These are phyloP conservation scores for Diplocarpon rosae DNA, from an alignment of 2,329 filamentous ascomycete species.

Conservation along the genomic window DNA sequence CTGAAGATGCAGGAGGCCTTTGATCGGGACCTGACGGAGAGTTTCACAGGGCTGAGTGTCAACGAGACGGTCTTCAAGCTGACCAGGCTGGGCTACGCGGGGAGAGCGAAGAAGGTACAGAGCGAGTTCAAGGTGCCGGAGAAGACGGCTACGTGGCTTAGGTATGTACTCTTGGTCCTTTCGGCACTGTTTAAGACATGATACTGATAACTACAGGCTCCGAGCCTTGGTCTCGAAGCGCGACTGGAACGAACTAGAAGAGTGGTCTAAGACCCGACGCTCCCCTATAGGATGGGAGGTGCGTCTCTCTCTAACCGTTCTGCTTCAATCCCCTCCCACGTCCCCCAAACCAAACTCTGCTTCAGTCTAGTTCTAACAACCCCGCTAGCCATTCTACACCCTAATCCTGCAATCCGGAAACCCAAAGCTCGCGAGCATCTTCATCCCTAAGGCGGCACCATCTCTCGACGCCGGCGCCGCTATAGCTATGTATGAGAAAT, in stretches of 20 bases:
- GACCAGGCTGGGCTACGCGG: conserved; percentile 68
- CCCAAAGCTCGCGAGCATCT: conserved; percentile 68
- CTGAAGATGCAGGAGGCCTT: conserved; percentile 79
- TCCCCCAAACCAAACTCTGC: background rate
- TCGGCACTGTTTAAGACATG: background rate
- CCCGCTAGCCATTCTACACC: conserved; percentile 70
- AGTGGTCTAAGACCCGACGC: conserved; percentile 65
- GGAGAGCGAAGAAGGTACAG: conserved; percentile 78
- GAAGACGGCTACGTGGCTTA: conserved; percentile 78
- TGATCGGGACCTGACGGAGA: conserved; percentile 69
- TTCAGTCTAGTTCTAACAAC: background rate
- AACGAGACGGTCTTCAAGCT: conserved; percentile 91
- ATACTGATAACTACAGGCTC: conserved; percentile 39
- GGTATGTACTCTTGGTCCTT: conserved; percentile 30
- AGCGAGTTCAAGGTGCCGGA: conserved; percentile 89
- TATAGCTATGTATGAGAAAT: conserved; percentile 93
- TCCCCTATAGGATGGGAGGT: conserved; percentile 88
- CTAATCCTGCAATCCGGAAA: conserved; percentile 83
- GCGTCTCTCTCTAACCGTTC: conserved; percentile 2
- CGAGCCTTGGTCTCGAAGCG: conserved; percentile 81
- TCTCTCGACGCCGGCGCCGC: conserved; percentile 52
- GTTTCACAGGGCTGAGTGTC: conserved; percentile 72
- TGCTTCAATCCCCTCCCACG: background rate
- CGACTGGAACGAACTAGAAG: conserved; percentile 88
- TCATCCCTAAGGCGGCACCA: conserved; percentile 71